phyloP scores from a whole-genome alignment of 2,329 filamentous ascomycete genomes.

The Periconia sp. region DNA sequence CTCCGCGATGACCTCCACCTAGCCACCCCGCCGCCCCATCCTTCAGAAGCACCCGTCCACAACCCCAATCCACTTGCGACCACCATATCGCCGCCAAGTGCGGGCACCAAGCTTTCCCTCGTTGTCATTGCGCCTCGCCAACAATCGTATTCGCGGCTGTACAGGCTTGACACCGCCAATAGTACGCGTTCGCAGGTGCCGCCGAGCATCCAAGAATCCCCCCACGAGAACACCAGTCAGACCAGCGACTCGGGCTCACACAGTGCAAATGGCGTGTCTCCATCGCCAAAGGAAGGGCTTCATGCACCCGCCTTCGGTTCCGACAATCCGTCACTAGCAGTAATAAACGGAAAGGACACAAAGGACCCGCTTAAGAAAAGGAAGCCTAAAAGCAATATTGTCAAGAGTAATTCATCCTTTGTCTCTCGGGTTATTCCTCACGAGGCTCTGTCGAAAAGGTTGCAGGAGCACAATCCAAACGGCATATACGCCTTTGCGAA shows the following conservation, averaged over 20 bases:
- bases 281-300: conserved; percentile 36
- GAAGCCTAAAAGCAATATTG: conserved; percentile 98
- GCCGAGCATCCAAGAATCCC: conserved; percentile 54
- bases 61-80: conserved; percentile 94
- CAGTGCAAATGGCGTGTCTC: conserved; percentile 42
- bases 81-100: conserved; percentile 79
- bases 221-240: conserved; percentile 51
- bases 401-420: conserved; percentile 98
- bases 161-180: conserved; percentile 48
- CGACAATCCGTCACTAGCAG: conserved; percentile 75
- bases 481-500: conserved; percentile 93
- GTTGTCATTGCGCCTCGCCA: conserved; percentile 68
- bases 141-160: conserved; percentile 50
- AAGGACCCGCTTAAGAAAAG: conserved; percentile 72
- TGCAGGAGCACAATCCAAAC: conserved; percentile 78
- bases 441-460: conserved; percentile 77
- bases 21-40: conserved; percentile 92
- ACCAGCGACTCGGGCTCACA: conserved; percentile 54
- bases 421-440: conserved; percentile 96
- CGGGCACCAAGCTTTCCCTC: conserved; percentile 83
- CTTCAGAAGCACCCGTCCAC: conserved; percentile 84
- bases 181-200: conserved; percentile 51
- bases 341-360: conserved; percentile 68
- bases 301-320: conserved; percentile 78
- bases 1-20: conserved; percentile 91